phyloP scores from a whole-genome alignment of 2,329 filamentous ascomycete species.

The Ascocoryne sarcoides region DNA sequence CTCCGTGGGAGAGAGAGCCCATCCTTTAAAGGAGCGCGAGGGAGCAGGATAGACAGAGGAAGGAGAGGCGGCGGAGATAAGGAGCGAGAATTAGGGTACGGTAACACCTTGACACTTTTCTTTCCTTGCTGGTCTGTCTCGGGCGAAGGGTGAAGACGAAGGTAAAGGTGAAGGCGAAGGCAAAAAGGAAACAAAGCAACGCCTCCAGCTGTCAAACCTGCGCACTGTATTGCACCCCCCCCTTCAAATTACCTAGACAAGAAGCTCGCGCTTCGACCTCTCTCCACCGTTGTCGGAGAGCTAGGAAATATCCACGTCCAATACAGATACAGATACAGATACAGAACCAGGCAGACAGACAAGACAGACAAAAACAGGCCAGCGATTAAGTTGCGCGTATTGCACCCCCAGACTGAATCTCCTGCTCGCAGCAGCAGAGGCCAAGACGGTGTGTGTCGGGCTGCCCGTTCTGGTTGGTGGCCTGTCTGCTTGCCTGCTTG shows the following conservation, averaged over 20 bases:
- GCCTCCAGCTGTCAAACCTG: not conserved
- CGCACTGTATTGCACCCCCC: not conserved
- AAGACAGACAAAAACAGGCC: not conserved
- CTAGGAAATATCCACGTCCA: too few relatives aligned
- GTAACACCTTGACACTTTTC: slow-evolving; percentile 28
- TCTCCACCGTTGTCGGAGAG: not conserved
- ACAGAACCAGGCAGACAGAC: too few relatives aligned
- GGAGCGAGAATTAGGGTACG: slow-evolving; percentile 30
- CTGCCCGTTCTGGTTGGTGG: too few relatives aligned
- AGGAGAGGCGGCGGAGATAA: slow-evolving; percentile 6
- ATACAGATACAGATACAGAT: too few relatives aligned
- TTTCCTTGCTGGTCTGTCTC: slow-evolving; percentile 13
- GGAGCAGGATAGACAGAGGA: slow-evolving; percentile 1
- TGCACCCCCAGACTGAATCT: too few relatives aligned
- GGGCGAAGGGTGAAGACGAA: too few relatives aligned
- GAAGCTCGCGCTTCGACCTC: not conserved
- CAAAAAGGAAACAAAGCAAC: not conserved
- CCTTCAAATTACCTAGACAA: not conserved
- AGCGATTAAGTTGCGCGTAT: not conserved
- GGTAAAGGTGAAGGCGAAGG: slow-evolving; percentile 3
- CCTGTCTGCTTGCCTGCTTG: not conserved
- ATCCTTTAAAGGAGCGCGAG: too few relatives aligned
- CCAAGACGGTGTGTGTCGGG: too few relatives aligned
- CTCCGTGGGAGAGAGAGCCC: too few relatives aligned
- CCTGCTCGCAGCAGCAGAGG: too few relatives aligned